These are phyloP conservation scores for Lactifluus hygrophoroides DNA, from an alignment of 768 basidiomycete species.

Conservation along the genomic window DNA sequence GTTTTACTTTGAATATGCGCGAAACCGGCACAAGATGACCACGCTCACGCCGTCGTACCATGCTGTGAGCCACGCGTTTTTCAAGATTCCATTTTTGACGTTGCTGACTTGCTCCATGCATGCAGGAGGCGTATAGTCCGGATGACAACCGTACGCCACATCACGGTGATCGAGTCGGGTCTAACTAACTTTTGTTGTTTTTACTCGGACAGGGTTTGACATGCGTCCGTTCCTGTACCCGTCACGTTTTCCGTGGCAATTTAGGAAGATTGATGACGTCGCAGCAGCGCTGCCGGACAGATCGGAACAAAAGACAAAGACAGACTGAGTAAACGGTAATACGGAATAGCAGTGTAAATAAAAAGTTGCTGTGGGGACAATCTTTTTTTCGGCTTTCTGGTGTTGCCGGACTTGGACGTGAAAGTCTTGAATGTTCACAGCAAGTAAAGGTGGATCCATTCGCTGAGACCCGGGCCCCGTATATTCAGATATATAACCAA, in stretches of 20 bases:
- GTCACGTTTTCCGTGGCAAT: conserved; percentile 93
- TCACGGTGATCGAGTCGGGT: neutral
- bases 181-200: neutral
- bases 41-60: conserved; percentile 91
- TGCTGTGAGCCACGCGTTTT: conserved; percentile 48
- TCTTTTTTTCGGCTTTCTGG: neutral
- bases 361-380: too few relatives aligned
- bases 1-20: conserved; percentile 95
- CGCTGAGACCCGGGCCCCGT: too few relatives aligned
- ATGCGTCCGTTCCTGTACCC: conserved; percentile 95
- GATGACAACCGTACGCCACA: conserved; percentile 79
- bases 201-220: conserved; percentile 76
- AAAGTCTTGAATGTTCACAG: too few relatives aligned
- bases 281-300: conserved; percentile 70
- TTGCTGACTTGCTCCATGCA: neutral
- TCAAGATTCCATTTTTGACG: neutral
- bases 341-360: too few relatives aligned
- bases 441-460: too few relatives aligned
- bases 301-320: conserved; percentile 30
- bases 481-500: neutral
- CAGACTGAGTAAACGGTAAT: neutral
- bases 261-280: conserved; percentile 86
- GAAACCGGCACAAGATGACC: conserved; percentile 99
- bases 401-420: neutral
- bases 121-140: conserved; percentile 88